phyloP scores from a whole-genome alignment of 805 yeast genomes.

The Teunomyces aglyptinius region DNA sequence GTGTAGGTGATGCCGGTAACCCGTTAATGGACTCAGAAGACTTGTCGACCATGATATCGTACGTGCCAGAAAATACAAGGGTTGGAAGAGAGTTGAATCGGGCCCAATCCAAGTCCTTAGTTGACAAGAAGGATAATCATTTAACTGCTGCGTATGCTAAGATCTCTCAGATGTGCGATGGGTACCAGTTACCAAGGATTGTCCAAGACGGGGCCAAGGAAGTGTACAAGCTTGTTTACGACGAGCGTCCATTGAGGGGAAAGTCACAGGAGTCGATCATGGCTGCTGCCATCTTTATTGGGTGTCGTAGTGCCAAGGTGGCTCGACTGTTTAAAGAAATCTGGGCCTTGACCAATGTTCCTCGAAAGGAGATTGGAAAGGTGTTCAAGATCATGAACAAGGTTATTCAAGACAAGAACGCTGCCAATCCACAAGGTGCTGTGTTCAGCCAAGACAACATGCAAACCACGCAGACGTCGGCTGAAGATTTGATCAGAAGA shows the following conservation, averaged over 20 bases:
- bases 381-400: constrained; percentile 78
- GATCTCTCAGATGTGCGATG: constrained; percentile 95
- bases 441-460: constrained; percentile 47
- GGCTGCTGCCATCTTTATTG: constrained; percentile 94
- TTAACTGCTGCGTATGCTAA: constrained; percentile 85
- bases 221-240: constrained; percentile 87
- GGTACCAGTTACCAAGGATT: constrained; percentile 88
- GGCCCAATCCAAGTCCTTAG: constrained; percentile 82
- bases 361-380: constrained; percentile 90
- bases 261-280: constrained; percentile 90
- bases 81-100: constrained; percentile 87
- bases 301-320: constrained; percentile 90
- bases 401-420: constrained; percentile 56
- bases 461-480: constrained; percentile 80
- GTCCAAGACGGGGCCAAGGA: constrained; percentile 98
- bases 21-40: constrained; percentile 90
- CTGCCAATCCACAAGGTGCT: constrained; percentile 41
- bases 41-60: constrained; percentile 87
- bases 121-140: constrained; percentile 85
- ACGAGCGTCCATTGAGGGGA: constrained; percentile 81
- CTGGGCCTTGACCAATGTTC: constrained; percentile 91
- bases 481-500: constrained; percentile 92
- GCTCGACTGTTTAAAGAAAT: constrained; percentile 95
- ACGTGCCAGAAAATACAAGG: constrained; percentile 79
- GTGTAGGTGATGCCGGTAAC: constrained; percentile 97